Percentiles rank a stretch among this genome's conserved stretches.
Conservation (phyloP, 2,329 filamentous ascomycete genomes). For the Nemania serpens region DNA sequence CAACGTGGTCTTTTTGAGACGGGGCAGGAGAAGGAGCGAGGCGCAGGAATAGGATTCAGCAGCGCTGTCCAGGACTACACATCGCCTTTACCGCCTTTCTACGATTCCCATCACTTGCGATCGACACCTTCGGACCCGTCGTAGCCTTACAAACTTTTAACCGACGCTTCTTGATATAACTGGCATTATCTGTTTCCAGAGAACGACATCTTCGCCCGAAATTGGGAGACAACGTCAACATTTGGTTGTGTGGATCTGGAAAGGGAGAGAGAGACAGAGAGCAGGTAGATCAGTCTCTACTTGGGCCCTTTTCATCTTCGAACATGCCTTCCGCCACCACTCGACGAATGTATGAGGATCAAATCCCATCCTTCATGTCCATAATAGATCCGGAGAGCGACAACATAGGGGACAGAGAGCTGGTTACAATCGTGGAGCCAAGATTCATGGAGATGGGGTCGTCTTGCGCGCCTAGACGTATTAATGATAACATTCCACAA, state of each 20-base stretch:
- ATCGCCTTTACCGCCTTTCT: conserved; percentile 30
- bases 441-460: conserved; percentile 56
- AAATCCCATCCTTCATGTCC: conserved; percentile 77
- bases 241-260: background rate
- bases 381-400: conserved; percentile 70
- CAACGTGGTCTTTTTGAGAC: conserved; percentile 23
- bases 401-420: conserved; percentile 57
- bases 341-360: conserved; percentile 67
- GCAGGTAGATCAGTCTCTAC: background rate
- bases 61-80: conserved; percentile 52
- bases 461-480: conserved; percentile 44
- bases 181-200: background rate
- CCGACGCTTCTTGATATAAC: conserved; percentile 20
- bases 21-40: conserved; percentile 33
- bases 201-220: conserved; percentile 1
- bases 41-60: conserved; percentile 53
- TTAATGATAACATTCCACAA: conserved; percentile 30
- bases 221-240: conserved; percentile 3
- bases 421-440: conserved; percentile 59
- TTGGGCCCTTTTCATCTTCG: conserved; percentile 14
- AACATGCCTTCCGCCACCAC: conserved; percentile 67
- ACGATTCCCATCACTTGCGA: conserved; percentile 33
- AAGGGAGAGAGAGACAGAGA: background rate
- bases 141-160: conserved; percentile 24
- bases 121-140: conserved; percentile 28